phyloP scores from a whole-genome alignment of 2,329 filamentous ascomycete species.

The Colletotrichum melonis region DNA sequence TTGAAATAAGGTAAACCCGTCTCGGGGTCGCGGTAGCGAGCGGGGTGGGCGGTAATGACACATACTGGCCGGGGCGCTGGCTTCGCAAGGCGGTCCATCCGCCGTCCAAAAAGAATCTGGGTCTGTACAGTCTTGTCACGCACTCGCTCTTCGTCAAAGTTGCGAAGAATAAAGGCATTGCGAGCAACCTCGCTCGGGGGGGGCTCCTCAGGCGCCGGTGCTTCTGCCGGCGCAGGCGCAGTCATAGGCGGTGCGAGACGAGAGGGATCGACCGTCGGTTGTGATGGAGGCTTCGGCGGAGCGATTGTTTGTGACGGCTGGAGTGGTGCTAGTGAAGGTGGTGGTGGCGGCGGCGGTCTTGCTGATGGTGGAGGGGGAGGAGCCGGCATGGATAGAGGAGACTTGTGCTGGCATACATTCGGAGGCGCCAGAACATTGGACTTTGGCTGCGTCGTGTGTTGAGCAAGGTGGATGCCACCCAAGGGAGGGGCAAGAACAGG shows the following conservation, averaged over 20 bases:
- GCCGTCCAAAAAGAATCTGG: conserved; percentile 66
- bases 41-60: conserved; percentile 84
- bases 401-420: conserved; percentile 52
- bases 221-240: conserved; percentile 37
- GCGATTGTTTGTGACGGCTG: conserved; percentile 30
- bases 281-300: conserved; percentile 32
- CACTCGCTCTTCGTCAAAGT: conserved; percentile 67
- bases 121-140: conserved; percentile 68
- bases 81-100: conserved; percentile 68
- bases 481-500: conserved; percentile 51
- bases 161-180: conserved; percentile 69
- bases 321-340: conserved; percentile 34
- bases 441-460: conserved; percentile 47
- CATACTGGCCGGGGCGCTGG: conserved; percentile 70
- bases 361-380: conserved; percentile 40
- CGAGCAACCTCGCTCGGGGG: conserved; percentile 58
- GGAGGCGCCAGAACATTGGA: conserved; percentile 58
- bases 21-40: conserved; percentile 85
- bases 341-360: conserved; percentile 35
- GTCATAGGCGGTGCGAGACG: conserved; percentile 19
- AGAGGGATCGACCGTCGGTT: conserved; percentile 6
- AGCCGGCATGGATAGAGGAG: conserved; percentile 48
- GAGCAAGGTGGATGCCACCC: conserved; percentile 42
- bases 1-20: conserved; percentile 88
- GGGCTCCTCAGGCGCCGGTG: conserved; percentile 18